A percentile compares a stretch with the other conserved stretches of the same genome.
phyloP scores from a whole-genome alignment of 2,329 filamentous ascomycete genomes.

The Chalaropsis thielavioides region DNA sequence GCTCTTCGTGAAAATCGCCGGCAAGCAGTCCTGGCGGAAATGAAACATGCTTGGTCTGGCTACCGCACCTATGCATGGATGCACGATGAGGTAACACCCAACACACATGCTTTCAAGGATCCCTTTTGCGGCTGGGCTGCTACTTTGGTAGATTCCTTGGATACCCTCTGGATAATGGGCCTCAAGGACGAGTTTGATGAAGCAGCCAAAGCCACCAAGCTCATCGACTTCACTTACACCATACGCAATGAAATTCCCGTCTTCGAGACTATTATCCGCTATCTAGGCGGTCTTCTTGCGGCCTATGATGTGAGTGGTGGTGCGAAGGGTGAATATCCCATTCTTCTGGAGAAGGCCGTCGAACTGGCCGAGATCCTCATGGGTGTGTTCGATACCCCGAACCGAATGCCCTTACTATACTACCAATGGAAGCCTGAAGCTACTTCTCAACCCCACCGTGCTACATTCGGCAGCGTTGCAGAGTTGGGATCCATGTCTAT shows the following conservation, averaged over 20 bases:
- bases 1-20: slow-evolving; percentile 50
- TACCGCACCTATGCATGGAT: slow-evolving; percentile 70
- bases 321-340: slow-evolving; percentile 38
- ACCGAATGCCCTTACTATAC: slow-evolving; percentile 75
- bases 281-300: slow-evolving; percentile 70
- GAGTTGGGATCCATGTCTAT: slow-evolving; percentile 68
- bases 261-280: slow-evolving; percentile 85
- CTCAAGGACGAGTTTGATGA: slow-evolving; percentile 66
- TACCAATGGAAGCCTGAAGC: slow-evolving; percentile 61
- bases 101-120: slow-evolving; percentile 52
- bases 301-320: slow-evolving; percentile 76
- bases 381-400: slow-evolving; percentile 78
- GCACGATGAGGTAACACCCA: slow-evolving; percentile 72
- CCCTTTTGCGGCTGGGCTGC: slow-evolving; percentile 89
- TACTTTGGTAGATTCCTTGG: slow-evolving; percentile 67
- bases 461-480: slow-evolving; percentile 43
- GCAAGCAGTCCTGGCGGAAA: slow-evolving; percentile 54
- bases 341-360: slow-evolving; percentile 62
- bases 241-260: slow-evolving; percentile 58
- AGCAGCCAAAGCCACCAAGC: slow-evolving; percentile 51
- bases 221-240: slow-evolving; percentile 73
- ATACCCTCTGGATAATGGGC: slow-evolving; percentile 80
- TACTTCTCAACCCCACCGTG: slow-evolving; percentile 48
- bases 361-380: slow-evolving; percentile 71
- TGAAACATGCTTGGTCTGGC: slow-evolving; percentile 65